Conservation (phyloP, 805 yeast genomes). For the Pichia occidentalis region DNA sequence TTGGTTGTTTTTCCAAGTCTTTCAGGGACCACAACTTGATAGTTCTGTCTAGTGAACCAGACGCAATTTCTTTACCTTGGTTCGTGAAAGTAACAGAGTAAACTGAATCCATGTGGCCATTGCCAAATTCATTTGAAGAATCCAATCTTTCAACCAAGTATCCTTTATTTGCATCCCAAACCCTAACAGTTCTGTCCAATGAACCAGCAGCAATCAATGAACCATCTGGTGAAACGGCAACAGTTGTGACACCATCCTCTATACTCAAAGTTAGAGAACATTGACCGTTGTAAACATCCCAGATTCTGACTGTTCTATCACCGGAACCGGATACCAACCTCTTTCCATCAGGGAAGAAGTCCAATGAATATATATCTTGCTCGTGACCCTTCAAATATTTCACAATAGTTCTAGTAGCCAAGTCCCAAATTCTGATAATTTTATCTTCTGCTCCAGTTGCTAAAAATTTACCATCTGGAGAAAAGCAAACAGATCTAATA, state of each 20-base stretch:
- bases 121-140: constrained; percentile 78
- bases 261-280: constrained; percentile 83
- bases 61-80: constrained; percentile 84
- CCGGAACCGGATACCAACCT: constrained; percentile 94
- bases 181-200: constrained; percentile 88
- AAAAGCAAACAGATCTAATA: constrained; percentile 91
- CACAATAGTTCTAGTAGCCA: constrained; percentile 75
- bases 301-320: constrained; percentile 90
- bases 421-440: constrained; percentile 93
- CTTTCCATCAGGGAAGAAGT: constrained; percentile 90
- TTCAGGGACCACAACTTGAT: constrained; percentile 93
- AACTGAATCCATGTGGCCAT: constrained; percentile 94
- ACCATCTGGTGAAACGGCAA: constrained; percentile 95
- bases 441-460: constrained; percentile 94
- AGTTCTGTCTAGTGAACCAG: constrained; percentile 93
- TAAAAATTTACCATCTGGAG: constrained; percentile 87
- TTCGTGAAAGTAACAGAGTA: constrained; percentile 91
- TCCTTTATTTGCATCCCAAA: constrained; percentile 94
- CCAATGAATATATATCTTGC: constrained; percentile 94
- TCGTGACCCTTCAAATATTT: constrained; percentile 89
- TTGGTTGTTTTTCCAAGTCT: constrained; percentile 42
- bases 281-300: constrained; percentile 90
- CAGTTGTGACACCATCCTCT: constrained; percentile 98
- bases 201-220: constrained; percentile 93
- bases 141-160: constrained; percentile 88